Evolutionary conservation across 1,139 yeast species (phyloP).

Genomic region (Candida mesenterica): DNA sequence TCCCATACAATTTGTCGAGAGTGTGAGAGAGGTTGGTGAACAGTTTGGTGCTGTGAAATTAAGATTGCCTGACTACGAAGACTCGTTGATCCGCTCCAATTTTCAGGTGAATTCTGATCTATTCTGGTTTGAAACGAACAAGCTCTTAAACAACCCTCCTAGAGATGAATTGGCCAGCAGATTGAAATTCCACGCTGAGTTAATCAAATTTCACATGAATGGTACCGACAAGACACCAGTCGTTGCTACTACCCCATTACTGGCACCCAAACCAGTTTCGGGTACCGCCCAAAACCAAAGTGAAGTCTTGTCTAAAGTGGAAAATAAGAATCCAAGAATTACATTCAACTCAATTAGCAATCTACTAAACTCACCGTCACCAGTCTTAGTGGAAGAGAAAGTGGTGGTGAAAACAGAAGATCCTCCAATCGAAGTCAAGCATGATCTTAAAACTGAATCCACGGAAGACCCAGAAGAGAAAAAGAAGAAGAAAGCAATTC

Average conservation of each 20-base stretch:
- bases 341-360: constrained; percentile 4
- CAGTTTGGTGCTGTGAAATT: constrained; percentile 73
- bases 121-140: constrained; percentile 56
- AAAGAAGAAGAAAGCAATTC: constrained; percentile 7
- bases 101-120: constrained; percentile 38
- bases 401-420: not conserved
- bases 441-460: constrained; percentile 2
- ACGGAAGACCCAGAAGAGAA: constrained; percentile 2
- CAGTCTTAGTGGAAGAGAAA: constrained; percentile 2
- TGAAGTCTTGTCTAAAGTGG: not conserved
- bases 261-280: not conserved
- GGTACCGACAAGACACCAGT: constrained; percentile 4
- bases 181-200: constrained; percentile 30
- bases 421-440: constrained; percentile 1
- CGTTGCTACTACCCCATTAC: not conserved
- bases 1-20: constrained; percentile 51
- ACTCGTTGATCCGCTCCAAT: constrained; percentile 36
- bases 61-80: constrained; percentile 48
- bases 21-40: constrained; percentile 44
- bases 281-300: not conserved
- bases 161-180: constrained; percentile 30
- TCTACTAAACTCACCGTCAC: constrained; percentile 10
- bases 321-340: not conserved
- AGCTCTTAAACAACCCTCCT: constrained; percentile 27
- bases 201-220: constrained; percentile 28